A percentile compares a stretch with the other conserved stretches of the same genome.
Evolutionary conservation across 2,329 filamentous ascomycete genomes (phyloP).

Genomic region (Xylariaceae sp.): DNA sequence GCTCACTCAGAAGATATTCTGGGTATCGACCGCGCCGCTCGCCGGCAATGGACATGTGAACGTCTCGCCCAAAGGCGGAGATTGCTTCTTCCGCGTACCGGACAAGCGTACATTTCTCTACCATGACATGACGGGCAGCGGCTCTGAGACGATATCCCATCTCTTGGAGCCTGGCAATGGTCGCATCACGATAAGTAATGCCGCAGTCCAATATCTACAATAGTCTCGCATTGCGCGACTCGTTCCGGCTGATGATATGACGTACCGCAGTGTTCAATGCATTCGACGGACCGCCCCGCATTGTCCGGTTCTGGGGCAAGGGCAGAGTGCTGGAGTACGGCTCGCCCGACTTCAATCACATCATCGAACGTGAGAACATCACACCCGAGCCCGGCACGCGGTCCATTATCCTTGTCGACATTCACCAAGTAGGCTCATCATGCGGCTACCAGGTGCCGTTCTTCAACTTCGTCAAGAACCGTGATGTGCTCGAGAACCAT

Average conservation of each 20-base stretch:
- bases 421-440: conserved; percentile 39
- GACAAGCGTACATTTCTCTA: conserved; percentile 47
- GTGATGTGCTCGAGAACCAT: conserved; percentile 34
- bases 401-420: conserved; percentile 37
- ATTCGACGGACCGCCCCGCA: conserved; percentile 39
- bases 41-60: conserved; percentile 67
- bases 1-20: conserved; percentile 68
- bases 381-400: conserved; percentile 30
- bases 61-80: conserved; percentile 70
- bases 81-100: conserved; percentile 44
- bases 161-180: conserved; percentile 67
- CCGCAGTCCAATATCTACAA: background rate
- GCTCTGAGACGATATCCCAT: conserved; percentile 73
- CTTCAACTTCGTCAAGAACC: conserved; percentile 38
- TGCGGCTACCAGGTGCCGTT: conserved; percentile 41
- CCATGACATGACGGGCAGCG: conserved; percentile 71
- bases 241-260: background rate
- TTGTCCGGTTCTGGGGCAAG: conserved; percentile 38
- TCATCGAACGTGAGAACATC: conserved; percentile 31
- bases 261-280: conserved; percentile 53
- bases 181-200: conserved; percentile 59
- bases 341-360: conserved; percentile 31
- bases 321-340: conserved; percentile 37
- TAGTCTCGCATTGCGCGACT: background rate
- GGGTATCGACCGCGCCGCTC: conserved; percentile 69